Base-by-base conservation (phyloP, 2,329 filamentous ascomycete genomes). In the Rhexocercosporidium sp. region DNA sequence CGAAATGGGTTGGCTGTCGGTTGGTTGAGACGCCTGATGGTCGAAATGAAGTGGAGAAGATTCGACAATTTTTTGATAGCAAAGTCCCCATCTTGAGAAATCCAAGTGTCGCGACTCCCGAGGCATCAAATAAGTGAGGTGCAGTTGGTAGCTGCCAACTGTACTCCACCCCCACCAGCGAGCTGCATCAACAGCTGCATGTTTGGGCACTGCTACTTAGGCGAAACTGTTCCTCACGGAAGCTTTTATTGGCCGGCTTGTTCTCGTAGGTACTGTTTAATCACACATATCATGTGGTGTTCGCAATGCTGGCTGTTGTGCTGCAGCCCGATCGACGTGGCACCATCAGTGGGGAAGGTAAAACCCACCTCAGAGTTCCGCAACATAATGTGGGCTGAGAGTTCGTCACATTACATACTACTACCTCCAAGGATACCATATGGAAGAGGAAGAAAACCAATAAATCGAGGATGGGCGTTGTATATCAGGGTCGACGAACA, bases 261-360 rank as follows among this genome's bases (percentile, higher is more conserved):
- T n/a, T 7, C 0, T 31, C 12, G 27, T n/a, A 6, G 1, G 22
- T 31, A 9, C 31, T 6, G 14, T 27, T 49, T 29, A 9, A 53
- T 53, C 31, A 16, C 14, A 8, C 5, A 31, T 53, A 53, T 51
- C 49, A 53, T 53, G 49, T 27, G 12, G 25, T 31, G 49, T 27
- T 14, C 5, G 18, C 14, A 18, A 53, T 29, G 9, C 12, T 53
- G 25, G 18, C 25, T 6, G n/a, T 53, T 18, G n/a, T 18, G 29
- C 49, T n/a, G 49, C 49, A 53, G 49, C 49, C 49, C 29, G 16
- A n/a, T 29, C 49, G 14, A 53, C 49, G 49, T 53, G 49, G 49
- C 49, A 53, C 18, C 49, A 31, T 18, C 12, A 3, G 31, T 29
- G 18, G 49, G 49, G 29, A 27, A 18, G 31, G 12, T 18, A 18